These are phyloP conservation scores for Solanum ossicruentum DNA, from an alignment of 257 asterid species.

Conservation along the genomic window DNA sequence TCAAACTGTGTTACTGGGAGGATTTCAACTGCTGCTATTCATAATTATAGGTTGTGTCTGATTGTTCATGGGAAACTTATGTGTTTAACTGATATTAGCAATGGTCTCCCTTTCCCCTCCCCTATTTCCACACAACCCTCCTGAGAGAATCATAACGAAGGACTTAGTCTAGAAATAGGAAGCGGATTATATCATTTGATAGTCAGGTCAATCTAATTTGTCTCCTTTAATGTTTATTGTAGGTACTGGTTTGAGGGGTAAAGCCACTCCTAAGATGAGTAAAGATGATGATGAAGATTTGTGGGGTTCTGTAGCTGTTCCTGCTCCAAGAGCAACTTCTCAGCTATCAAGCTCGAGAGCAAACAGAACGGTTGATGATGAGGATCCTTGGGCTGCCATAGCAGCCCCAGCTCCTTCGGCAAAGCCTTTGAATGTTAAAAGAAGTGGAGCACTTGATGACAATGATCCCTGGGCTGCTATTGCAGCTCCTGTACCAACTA, in stretches of 20 bases:
- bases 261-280: slow-evolving; percentile 28
- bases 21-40: neutral
- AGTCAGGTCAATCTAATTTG: neutral
- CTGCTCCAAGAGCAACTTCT: slow-evolving; percentile 29
- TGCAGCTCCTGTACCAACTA: slow-evolving; percentile 53
- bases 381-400: slow-evolving; percentile 52
- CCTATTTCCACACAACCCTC: neutral
- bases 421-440: slow-evolving; percentile 18
- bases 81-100: neutral
- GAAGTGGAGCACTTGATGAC: slow-evolving; percentile 4
- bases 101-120: neutral
- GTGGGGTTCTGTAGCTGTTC: slow-evolving; percentile 48
- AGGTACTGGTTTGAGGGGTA: slow-evolving; percentile 51
- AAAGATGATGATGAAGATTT: slow-evolving; percentile 45
- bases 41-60: neutral
- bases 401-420: slow-evolving; percentile 56
- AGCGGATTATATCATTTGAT: neutral
- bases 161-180: neutral
- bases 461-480: slow-evolving; percentile 45
- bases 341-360: slow-evolving; percentile 19
- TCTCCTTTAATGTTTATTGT: slow-evolving; percentile 14
- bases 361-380: slow-evolving; percentile 24
- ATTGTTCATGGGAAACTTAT: neutral
- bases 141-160: neutral
- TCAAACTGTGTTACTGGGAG: neutral